A percentile compares a stretch with the other conserved stretches of the same genome.
These are phyloP conservation scores for Plasmopara muralis DNA, from an alignment of 352 stramenopile species.

Conservation along the genomic window DNA sequence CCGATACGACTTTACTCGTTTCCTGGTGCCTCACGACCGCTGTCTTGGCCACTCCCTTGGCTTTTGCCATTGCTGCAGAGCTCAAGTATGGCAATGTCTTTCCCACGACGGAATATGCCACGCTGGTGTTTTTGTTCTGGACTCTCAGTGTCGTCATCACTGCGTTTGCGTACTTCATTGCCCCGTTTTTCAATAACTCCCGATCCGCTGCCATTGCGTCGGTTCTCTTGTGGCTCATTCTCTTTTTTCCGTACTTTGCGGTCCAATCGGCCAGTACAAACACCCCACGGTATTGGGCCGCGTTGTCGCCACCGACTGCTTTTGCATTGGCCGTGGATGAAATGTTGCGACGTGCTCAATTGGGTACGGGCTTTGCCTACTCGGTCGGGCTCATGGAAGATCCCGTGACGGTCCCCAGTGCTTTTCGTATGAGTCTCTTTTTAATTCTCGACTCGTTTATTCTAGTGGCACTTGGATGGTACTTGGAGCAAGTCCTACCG, in stretches of 20 bases:
- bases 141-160: conserved; percentile 50
- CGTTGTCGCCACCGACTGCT: conserved; percentile 51
- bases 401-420: conserved; percentile 39
- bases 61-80: conserved; percentile 39
- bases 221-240: conserved; percentile 62
- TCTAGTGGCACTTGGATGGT: conserved; percentile 81
- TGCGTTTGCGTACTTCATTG: conserved; percentile 55
- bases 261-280: conserved; percentile 44
- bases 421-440: conserved; percentile 49
- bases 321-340: conserved; percentile 62
- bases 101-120: conserved; percentile 45
- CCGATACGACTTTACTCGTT: conserved; percentile 47
- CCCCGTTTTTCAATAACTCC: conserved; percentile 69
- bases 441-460: conserved; percentile 76
- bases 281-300: conserved; percentile 38
- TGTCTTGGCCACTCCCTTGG: conserved; percentile 41
- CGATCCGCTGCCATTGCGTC: conserved; percentile 52
- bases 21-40: conserved; percentile 54
- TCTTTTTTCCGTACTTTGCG: conserved; percentile 68
- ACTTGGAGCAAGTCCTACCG: conserved; percentile 90
- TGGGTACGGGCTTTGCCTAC: conserved; percentile 57
- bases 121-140: conserved; percentile 65
- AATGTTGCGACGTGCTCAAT: conserved; percentile 47
- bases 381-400: conserved; percentile 33
- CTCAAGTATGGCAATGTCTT: conserved; percentile 69